Evolutionary conservation across 208 protist genomes (phyloP).

Genomic region (Trichomonas tenax): DNA sequence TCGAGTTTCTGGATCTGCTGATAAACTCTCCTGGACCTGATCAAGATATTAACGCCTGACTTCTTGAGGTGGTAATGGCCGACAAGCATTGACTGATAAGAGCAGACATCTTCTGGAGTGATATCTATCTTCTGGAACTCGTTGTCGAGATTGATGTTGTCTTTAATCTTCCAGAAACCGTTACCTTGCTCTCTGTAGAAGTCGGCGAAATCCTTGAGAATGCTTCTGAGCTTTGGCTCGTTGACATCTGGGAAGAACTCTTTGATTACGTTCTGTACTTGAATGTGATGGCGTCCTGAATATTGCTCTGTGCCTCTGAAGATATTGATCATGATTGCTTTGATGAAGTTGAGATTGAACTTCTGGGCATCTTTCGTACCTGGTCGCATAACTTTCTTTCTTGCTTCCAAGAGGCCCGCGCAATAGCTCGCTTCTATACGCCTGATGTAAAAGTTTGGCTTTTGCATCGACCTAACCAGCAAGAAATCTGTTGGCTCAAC

Average conservation of each 20-base stretch:
- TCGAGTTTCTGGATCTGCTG: background rate
- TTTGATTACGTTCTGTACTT: background rate
- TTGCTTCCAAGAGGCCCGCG: background rate
- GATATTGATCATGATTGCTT: conserved; percentile 9
- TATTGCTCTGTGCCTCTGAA: background rate
- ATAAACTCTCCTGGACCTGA: background rate
- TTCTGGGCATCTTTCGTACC: background rate
- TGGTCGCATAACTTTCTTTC: background rate
- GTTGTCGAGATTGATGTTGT: background rate
- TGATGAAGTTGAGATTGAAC: background rate
- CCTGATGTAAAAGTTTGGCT: background rate
- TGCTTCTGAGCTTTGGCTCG: background rate
- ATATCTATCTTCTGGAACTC: background rate
- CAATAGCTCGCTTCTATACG: background rate
- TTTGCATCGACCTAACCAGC: background rate
- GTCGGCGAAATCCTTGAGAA: background rate
- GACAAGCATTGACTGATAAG: conserved; percentile 15
- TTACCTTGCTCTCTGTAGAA: background rate
- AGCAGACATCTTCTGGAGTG: background rate
- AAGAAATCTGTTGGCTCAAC: background rate
- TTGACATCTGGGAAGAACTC: background rate
- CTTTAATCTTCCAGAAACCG: background rate
- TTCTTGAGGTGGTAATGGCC: background rate
- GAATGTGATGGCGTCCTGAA: background rate
- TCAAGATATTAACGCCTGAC: background rate